A percentile compares a stretch with the other conserved stretches of the same genome.
These are phyloP conservation scores for Nemania sp. DNA, from an alignment of 2,329 filamentous ascomycete species.

Conservation along the genomic window DNA sequence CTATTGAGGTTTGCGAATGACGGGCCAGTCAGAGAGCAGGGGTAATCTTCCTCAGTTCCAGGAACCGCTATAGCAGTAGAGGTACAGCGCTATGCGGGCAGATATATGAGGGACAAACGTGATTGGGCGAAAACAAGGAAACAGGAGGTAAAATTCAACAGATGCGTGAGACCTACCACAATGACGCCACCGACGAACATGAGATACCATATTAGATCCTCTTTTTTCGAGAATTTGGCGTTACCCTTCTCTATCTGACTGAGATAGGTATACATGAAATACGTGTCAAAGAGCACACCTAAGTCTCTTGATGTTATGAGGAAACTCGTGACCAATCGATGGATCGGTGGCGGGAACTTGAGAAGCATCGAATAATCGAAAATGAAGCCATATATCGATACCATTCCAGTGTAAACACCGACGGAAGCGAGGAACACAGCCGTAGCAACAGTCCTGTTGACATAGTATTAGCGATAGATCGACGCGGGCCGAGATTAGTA, in stretches of 20 bases:
- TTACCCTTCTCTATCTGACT: conserved; percentile 79
- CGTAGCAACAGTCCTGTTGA: conserved; percentile 73
- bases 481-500: background rate
- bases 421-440: conserved; percentile 73
- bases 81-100: conserved; percentile 77
- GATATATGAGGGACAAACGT: conserved; percentile 71
- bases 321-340: conserved; percentile 59
- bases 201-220: conserved; percentile 85
- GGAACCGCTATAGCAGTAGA: conserved; percentile 84
- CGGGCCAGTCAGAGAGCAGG: conserved; percentile 70
- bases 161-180: conserved; percentile 72
- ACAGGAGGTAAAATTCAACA: conserved; percentile 15
- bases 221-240: conserved; percentile 77
- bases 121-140: conserved; percentile 31
- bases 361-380: conserved; percentile 68
- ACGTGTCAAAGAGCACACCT: conserved; percentile 77
- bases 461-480: conserved; percentile 33
- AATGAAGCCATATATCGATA: conserved; percentile 64
- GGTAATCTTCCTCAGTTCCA: conserved; percentile 86
- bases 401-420: conserved; percentile 67
- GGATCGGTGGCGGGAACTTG: conserved; percentile 63
- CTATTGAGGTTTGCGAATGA: conserved; percentile 75
- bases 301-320: conserved; percentile 56
- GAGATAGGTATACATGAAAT: conserved; percentile 83
- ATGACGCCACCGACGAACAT: conserved; percentile 78